Evolutionary conservation across 2,329 filamentous ascomycete species (phyloP).

Genomic region (Arthroderma uncinatum): DNA sequence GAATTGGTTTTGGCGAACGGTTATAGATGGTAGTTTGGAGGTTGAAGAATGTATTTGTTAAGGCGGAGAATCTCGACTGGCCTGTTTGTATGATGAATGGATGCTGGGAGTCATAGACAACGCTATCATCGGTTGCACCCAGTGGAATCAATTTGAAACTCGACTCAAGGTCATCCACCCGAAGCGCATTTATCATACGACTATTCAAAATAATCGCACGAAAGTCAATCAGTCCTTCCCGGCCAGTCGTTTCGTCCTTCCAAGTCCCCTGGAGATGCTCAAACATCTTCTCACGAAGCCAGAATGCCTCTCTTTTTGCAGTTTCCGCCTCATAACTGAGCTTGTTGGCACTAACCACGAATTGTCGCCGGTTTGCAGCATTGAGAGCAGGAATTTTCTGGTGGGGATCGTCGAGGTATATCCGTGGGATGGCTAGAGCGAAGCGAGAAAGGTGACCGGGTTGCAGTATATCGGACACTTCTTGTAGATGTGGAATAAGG

Average conservation of each 20-base stretch:
- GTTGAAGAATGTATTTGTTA: conserved; percentile 55
- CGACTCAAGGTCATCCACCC: conserved; percentile 65
- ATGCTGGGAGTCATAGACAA: conserved; percentile 11
- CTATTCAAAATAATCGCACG: conserved; percentile 61
- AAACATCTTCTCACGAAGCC: conserved; percentile 76
- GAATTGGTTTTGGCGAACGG: conserved; percentile 55
- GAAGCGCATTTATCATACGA: conserved; percentile 74
- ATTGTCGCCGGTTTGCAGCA: conserved; percentile 75
- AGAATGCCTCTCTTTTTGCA: conserved; percentile 70
- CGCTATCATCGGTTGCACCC: conserved; percentile 13
- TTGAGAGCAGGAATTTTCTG: conserved; percentile 70
- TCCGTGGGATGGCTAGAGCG: conserved; percentile 61
- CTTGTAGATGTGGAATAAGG: conserved; percentile 20
- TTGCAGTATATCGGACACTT: conserved; percentile 39
- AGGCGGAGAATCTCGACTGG: conserved; percentile 37
- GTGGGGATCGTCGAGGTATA: conserved; percentile 66
- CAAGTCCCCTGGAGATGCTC: conserved; percentile 60
- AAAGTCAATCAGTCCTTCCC: conserved; percentile 61
- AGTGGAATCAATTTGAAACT: conserved; percentile 36
- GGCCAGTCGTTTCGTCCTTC: conserved; percentile 49
- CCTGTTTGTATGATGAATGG: conserved; percentile 30
- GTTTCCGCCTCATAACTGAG: conserved; percentile 70
- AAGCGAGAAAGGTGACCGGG: conserved; percentile 58
- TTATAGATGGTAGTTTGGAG: conserved; percentile 65
- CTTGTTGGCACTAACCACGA: conserved; percentile 72